These are phyloP conservation scores for Podospora sp. DNA, from an alignment of 495 filamentous ascomycete genomes.

Conservation along the genomic window DNA sequence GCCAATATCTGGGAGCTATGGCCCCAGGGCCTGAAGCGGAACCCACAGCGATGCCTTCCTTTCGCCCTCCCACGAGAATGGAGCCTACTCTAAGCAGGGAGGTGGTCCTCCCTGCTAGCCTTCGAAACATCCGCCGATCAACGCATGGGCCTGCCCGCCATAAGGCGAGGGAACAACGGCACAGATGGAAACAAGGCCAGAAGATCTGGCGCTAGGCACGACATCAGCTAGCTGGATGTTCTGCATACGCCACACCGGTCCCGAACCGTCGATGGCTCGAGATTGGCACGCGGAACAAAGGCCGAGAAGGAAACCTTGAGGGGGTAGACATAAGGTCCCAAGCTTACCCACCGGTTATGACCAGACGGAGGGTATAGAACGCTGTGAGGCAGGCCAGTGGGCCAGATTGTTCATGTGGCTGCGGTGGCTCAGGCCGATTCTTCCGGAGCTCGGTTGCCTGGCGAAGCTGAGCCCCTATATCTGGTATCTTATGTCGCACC, in stretches of 20 bases:
- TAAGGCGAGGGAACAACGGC: neutral
- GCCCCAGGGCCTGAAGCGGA: neutral
- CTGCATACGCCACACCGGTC: conserved; percentile 7
- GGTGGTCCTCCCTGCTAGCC: neutral
- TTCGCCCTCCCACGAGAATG: neutral
- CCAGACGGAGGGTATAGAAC: neutral
- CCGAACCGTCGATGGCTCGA: neutral
- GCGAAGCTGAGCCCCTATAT: neutral
- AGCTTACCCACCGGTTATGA: neutral
- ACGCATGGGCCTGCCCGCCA: neutral
- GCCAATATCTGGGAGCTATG: neutral
- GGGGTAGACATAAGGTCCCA: neutral
- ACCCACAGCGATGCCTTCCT: neutral
- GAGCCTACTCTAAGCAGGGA: neutral
- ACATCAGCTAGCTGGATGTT: conserved; percentile 4
- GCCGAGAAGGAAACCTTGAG: neutral
- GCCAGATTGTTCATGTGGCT: neutral
- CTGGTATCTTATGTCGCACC: neutral
- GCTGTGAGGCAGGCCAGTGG: neutral
- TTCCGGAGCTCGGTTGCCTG: conserved; percentile 6
- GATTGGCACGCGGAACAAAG: conserved; percentile 1
- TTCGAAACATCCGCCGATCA: neutral
- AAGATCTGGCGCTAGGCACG: neutral
- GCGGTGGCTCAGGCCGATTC: conserved; percentile 1
- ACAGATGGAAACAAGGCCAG: neutral